Evolutionary conservation across 148 eudicot genomes (phyloP).

Genomic region (Gaultheria prostrata): DNA sequence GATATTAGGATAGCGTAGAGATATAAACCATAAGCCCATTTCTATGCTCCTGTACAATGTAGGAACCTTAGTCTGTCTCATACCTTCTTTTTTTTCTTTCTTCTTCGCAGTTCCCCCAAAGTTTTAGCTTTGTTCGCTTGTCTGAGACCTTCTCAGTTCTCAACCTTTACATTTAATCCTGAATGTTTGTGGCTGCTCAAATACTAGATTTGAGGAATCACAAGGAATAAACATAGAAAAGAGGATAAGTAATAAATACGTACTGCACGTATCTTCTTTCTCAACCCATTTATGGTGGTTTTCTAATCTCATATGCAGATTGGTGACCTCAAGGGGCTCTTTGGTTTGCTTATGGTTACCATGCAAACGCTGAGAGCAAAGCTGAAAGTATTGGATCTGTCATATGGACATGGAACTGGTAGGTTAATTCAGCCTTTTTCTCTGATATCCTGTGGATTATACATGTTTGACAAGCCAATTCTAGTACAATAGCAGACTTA

Average conservation of each 20-base stretch:
- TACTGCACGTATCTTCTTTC: too few species aligned
- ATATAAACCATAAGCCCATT: background rate
- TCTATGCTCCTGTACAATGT: background rate
- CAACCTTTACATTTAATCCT: too few species aligned
- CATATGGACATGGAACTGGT: slow-evolving; percentile 85
- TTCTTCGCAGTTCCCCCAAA: background rate
- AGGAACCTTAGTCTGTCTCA: background rate
- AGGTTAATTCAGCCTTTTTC: background rate
- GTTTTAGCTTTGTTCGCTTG: background rate
- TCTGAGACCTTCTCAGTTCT: background rate
- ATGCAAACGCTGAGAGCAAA: slow-evolving; percentile 74
- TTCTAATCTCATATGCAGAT: slow-evolving; percentile 42
- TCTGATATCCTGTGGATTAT: background rate
- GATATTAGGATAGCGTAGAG: background rate
- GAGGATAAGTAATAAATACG: background rate
- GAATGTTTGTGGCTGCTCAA: too few species aligned
- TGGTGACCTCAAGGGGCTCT: slow-evolving; percentile 86
- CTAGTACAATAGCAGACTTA: background rate
- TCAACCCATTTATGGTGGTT: background rate
- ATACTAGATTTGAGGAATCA: too few species aligned
- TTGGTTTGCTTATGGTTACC: slow-evolving; percentile 68
- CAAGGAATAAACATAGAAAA: background rate
- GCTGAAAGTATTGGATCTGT: slow-evolving; percentile 70
- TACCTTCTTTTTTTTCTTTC: background rate
- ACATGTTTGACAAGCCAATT: background rate